Conservation (phyloP, 768 basidiomycete species). For the Leccinum uliginosum region DNA sequence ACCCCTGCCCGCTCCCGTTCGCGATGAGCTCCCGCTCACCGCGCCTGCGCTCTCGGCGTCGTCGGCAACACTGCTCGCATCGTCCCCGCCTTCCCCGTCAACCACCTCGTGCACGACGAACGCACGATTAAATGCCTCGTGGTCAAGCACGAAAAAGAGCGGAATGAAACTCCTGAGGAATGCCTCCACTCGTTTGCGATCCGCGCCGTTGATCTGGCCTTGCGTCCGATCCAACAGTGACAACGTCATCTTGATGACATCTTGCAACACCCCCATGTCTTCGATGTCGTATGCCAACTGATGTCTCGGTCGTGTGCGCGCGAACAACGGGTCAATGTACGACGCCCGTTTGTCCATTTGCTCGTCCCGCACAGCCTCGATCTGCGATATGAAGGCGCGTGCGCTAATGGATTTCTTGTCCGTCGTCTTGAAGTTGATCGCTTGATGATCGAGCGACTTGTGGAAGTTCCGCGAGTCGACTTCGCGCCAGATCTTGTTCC, state of each 20-base stretch:
- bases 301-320: slow-evolving; percentile 62
- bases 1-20: slow-evolving; percentile 36
- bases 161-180: slow-evolving; percentile 76
- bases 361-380: slow-evolving; percentile 80
- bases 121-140: slow-evolving; percentile 62
- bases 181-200: slow-evolving; percentile 78
- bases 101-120: slow-evolving; percentile 63
- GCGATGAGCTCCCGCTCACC: slow-evolving; percentile 24
- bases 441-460: slow-evolving; percentile 92
- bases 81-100: slow-evolving; percentile 57
- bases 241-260: slow-evolving; percentile 82
- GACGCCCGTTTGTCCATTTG: slow-evolving; percentile 73
- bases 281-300: slow-evolving; percentile 79
- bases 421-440: slow-evolving; percentile 79
- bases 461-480: slow-evolving; percentile 92
- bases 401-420: slow-evolving; percentile 83
- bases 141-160: slow-evolving; percentile 72
- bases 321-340: slow-evolving; percentile 45
- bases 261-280: slow-evolving; percentile 76
- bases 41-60: slow-evolving; percentile 35
- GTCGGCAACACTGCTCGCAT: slow-evolving; percentile 31
- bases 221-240: slow-evolving; percentile 89
- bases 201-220: slow-evolving; percentile 62
- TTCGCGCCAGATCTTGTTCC: slow-evolving; percentile 99
- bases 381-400: slow-evolving; percentile 77